These are phyloP conservation scores for Primulina tabacum DNA, from an alignment of 257 asterid genomes.

Conservation along the genomic window DNA sequence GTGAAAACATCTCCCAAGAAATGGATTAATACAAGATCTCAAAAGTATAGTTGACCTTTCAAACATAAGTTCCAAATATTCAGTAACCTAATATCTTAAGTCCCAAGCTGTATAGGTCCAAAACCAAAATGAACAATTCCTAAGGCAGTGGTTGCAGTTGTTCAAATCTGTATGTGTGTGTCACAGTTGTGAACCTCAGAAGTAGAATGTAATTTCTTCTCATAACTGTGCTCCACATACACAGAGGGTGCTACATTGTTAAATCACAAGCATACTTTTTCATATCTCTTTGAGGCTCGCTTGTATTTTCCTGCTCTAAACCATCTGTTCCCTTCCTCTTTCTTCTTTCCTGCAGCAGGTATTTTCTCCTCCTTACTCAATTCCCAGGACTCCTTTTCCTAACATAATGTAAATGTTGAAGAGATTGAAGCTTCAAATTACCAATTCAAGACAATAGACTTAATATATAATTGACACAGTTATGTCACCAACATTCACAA, in stretches of 20 bases:
- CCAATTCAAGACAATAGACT: background rate
- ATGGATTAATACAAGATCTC: background rate
- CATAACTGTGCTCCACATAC: too few species aligned
- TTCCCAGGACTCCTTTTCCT: constrained; percentile 76
- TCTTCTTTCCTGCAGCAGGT: constrained; percentile 49
- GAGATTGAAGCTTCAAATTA: background rate
- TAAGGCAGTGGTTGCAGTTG: too few species aligned
- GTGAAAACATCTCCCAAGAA: too few species aligned
- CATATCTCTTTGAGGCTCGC: constrained; percentile 62
- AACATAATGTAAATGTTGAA: background rate
- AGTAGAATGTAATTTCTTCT: too few species aligned
- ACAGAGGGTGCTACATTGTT: background rate
- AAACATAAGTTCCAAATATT: too few species aligned
- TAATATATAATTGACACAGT: background rate
- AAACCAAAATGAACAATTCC: too few species aligned
- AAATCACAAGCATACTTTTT: constrained; percentile 31
- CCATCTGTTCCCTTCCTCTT: constrained; percentile 56
- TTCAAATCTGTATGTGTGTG: too few species aligned
- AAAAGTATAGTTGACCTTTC: too few species aligned
- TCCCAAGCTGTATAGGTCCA: too few species aligned
- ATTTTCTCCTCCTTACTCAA: constrained; percentile 51
- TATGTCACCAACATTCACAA: constrained; percentile 44
- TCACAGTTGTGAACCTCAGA: too few species aligned
- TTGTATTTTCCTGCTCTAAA: constrained; percentile 48
- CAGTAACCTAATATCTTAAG: too few species aligned